Conservation (phyloP, 306 rosid genomes). For the Cicer chorassanicum region DNA sequence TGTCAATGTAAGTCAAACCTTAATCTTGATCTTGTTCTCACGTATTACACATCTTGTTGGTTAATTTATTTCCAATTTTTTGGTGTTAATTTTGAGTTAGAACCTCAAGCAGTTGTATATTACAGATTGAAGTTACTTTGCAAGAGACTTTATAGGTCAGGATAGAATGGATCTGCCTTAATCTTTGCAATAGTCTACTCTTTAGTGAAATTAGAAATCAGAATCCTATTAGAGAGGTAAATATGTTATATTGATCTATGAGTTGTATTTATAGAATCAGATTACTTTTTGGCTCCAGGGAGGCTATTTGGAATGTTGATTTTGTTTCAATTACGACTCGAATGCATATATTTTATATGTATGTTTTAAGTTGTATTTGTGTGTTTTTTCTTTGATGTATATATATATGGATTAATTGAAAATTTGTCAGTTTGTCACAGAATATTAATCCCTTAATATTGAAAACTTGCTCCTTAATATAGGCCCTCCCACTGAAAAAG, state of each 20-base stretch:
- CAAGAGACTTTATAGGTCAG: too few relatives aligned
- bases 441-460: not conserved
- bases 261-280: constrained; percentile 13
- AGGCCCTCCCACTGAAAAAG: not conserved
- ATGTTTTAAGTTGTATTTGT: not conserved
- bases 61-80: too few relatives aligned
- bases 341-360: not conserved
- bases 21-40: too few relatives aligned
- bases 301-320: not conserved
- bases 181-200: too few relatives aligned
- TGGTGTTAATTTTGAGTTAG: too few relatives aligned
- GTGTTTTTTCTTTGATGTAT: not conserved
- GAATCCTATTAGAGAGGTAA: constrained; percentile 93
- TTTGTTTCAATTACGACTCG: not conserved
- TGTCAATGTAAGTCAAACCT: too few relatives aligned
- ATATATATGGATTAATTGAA: not conserved
- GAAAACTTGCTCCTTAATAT: not conserved
- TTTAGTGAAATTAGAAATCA: too few relatives aligned
- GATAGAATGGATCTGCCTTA: too few relatives aligned
- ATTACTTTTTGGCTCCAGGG: not conserved
- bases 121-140: too few relatives aligned
- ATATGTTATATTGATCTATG: constrained; percentile 36
- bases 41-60: too few relatives aligned
- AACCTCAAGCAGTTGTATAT: too few relatives aligned
- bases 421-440: not conserved